A percentile compares a stretch with the other conserved stretches of the same genome.
Conservation (phyloP, 352 stramenopile genomes). For the Pythium volutum region DNA sequence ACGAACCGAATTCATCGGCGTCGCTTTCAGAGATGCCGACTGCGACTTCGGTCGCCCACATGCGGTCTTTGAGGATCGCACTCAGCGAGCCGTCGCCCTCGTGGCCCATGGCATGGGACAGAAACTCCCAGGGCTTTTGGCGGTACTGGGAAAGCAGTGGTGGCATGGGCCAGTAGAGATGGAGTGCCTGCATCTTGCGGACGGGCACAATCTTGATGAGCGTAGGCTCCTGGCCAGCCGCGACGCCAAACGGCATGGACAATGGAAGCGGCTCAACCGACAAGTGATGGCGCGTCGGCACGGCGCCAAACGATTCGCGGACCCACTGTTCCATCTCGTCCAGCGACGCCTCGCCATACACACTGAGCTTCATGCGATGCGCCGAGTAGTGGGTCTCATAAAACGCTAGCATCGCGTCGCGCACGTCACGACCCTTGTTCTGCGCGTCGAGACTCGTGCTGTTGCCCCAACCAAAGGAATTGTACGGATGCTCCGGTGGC, state of each 20-base stretch:
- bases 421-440: conserved; percentile 25
- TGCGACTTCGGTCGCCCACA: conserved; percentile 35
- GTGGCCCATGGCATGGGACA: conserved; percentile 41
- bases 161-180: conserved; percentile 41
- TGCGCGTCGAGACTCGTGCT: conserved; percentile 30
- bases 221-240: conserved; percentile 24
- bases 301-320: conserved; percentile 30
- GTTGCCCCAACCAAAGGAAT: conserved; percentile 69
- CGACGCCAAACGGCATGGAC: conserved; percentile 25
- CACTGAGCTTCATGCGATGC: conserved; percentile 43
- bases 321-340: conserved; percentile 39
- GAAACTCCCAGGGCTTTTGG: conserved; percentile 38
- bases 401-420: conserved; percentile 34
- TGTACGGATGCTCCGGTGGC: conserved; percentile 22
- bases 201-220: conserved; percentile 36
- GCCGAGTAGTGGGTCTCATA: conserved; percentile 42
- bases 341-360: conserved; percentile 34
- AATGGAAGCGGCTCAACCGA: background rate
- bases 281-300: conserved; percentile 16
- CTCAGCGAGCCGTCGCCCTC: conserved; percentile 35
- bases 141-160: conserved; percentile 24
- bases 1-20: conserved; percentile 42
- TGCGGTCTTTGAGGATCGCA: conserved; percentile 24
- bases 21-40: conserved; percentile 37
- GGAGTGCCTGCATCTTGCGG: conserved; percentile 33